phyloP scores from a whole-genome alignment of 1,284 basidiomycete species.

The Sporisorium exsertum region DNA sequence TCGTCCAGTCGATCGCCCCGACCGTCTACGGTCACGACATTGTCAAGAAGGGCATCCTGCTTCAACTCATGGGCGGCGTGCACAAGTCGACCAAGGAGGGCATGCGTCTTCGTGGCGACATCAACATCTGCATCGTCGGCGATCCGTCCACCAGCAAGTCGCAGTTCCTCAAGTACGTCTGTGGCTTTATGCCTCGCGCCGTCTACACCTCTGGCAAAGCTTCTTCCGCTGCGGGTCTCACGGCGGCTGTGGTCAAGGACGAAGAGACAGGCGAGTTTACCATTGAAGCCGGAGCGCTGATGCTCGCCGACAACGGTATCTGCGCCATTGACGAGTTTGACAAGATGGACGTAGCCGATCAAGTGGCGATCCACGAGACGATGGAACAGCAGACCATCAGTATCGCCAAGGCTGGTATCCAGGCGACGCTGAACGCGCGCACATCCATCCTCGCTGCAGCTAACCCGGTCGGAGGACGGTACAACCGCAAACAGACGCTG shows the following conservation, averaged over 20 bases:
- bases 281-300: conserved; percentile 93
- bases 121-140: conserved; percentile 98
- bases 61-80: conserved; percentile 99
- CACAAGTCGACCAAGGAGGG: conserved; percentile 97
- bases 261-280: conserved; percentile 99
- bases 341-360: conserved; percentile 99
- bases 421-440: conserved; percentile 96
- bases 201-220: conserved; percentile 99
- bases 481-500: conserved; percentile 93
- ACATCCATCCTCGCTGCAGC: conserved; percentile 98
- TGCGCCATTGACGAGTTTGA: conserved; percentile 99
- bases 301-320: conserved; percentile 99
- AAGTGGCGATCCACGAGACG: conserved; percentile 99
- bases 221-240: conserved; percentile 97
- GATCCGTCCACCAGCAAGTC: conserved; percentile 98
- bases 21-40: conserved; percentile 83
- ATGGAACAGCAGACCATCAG: conserved; percentile 99
- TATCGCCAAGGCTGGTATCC: conserved; percentile 98
- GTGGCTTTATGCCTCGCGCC: conserved; percentile 97
- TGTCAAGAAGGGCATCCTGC: conserved; percentile 90
- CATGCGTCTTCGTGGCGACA: conserved; percentile 95
- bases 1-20: conserved; percentile 95
- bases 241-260: conserved; percentile 96
- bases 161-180: conserved; percentile 99
- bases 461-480: conserved; percentile 95